Evolutionary conservation across 2,329 filamentous ascomycete species (phyloP).

Genomic region (Diaporthe humulicola): DNA sequence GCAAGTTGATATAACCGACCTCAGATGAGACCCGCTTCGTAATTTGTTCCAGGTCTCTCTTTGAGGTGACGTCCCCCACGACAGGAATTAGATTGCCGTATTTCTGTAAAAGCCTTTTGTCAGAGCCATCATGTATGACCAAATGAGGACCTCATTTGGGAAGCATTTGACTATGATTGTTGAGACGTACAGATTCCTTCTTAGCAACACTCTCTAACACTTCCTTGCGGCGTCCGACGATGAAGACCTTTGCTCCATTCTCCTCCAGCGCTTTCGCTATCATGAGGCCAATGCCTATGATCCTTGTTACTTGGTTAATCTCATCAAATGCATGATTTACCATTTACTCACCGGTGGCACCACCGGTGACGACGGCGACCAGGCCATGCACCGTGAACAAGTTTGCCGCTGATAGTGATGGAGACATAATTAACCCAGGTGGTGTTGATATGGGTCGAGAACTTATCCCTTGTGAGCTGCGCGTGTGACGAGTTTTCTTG

Average conservation of each 20-base stretch:
- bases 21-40: constrained; percentile 65
- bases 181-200: constrained; percentile 22
- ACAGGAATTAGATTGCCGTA: constrained; percentile 47
- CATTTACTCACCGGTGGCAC: constrained; percentile 31
- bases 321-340: neutral
- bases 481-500: neutral
- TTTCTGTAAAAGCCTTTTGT: constrained; percentile 41
- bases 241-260: constrained; percentile 59
- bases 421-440: neutral
- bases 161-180: too few species aligned
- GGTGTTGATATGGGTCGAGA: neutral
- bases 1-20: constrained; percentile 69
- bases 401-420: constrained; percentile 28
- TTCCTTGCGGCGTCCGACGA: constrained; percentile 57
- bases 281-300: constrained; percentile 44
- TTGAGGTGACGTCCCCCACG: constrained; percentile 49
- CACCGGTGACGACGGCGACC: constrained; percentile 39
- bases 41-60: constrained; percentile 66
- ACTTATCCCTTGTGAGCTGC: neutral
- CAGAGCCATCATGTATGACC: neutral
- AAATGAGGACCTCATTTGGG: neutral
- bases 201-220: constrained; percentile 53
- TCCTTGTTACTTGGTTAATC: neutral
- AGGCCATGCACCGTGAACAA: constrained; percentile 36
- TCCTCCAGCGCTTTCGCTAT: constrained; percentile 33